Base-by-base conservation (phyloP, 768 basidiomycete species). In the Podaxis sp. region DNA sequence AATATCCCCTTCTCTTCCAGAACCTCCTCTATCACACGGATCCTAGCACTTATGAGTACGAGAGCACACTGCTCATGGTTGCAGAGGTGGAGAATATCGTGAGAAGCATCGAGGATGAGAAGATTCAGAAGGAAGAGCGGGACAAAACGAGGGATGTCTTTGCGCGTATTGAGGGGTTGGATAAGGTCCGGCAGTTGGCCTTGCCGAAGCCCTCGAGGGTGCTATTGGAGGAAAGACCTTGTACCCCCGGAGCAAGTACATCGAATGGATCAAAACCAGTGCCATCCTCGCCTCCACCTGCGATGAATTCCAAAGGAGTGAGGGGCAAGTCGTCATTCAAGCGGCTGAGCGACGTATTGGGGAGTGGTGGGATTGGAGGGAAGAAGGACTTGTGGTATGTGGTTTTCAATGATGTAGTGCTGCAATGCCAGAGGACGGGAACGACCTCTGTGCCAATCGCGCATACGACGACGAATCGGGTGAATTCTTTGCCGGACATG, bases 71-170 rank as follows among this genome's bases (percentile, higher is more conserved):
- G 46, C 89, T 90, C 72, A 96, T 98, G 93, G 95, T 98, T 0
- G 93, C 94, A 19, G 95, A 98, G 74, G 93, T 99, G 6, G 97
- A 99, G 76, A 88, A 84, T 19, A 96, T 98, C 68, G 96, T 99
- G 53, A 84, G 96, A 50, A 93, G 91, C 64, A 98, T 99, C 60
- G 96, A 99, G 74, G 96, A 98, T 69, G 95, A 99, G 79, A 98
- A 98, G 80, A 91, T 94, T 59, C 90, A 92, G 72, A 93, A 94
- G 74, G 96, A 98, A 71, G 94, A 96, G 72, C 87, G 96, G 36
- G 94, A 97, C 75, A 91, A 90, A 79, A 97, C 96, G 2, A 82
- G 96, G 13, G 96, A 99, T 73, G 90, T 93, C 2, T 92, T 97
- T 67, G 97, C 96, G 3, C 87, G 97, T 7, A 98, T 99, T 33